Base-by-base conservation (phyloP, 768 basidiomycete species). In the Lactarius akahatsu region DNA sequence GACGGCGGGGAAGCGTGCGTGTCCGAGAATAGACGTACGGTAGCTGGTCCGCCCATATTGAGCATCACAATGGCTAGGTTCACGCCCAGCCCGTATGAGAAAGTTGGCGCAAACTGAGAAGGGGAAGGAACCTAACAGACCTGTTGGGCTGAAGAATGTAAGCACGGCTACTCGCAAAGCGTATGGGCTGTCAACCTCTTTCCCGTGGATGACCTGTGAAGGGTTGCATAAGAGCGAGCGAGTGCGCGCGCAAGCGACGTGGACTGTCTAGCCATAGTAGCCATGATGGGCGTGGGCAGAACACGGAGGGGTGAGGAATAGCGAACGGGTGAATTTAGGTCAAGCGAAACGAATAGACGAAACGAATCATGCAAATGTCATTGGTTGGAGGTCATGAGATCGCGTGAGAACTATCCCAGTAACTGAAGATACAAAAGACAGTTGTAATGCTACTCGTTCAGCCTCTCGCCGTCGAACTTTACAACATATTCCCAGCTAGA, bases 31-130 rank as follows among this genome's bases (percentile, higher is more conserved):
- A 41, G 43, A 79, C 86, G 72, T 73, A 94, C 94, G 64, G 94
- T 96, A 59, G 91, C 85, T 28, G 96, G 97, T 2, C 97, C 97
- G 54, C 97, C 97, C 97, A 99, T 99, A 77, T 98, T 99, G 80
- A 99, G 81, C 91, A 99, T 92, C 50, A 99, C 94, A 69, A 98
- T 84, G 43, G 91, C 96, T 86, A 62, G 18, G 13, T 23, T 36
- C 61, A 63, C n/a, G 18, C 16, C 28, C 57, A 30, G 23, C 23
- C 18, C 45, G 8, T 32, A 40, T 57, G 45, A 69, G 57, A 26
- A 32, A 56, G 3, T n/a, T 16, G n/a, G 38, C 20, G 20, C 41
- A 26, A 47, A 11, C 41, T 13, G 9, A 11, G 13, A 13, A 41
- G 36, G 40, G 7, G 40, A 13, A 41, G 28, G 8, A 18, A 38